Base-by-base conservation (phyloP, 352 stramenopile species). In the Phytopythium aichiense region DNA sequence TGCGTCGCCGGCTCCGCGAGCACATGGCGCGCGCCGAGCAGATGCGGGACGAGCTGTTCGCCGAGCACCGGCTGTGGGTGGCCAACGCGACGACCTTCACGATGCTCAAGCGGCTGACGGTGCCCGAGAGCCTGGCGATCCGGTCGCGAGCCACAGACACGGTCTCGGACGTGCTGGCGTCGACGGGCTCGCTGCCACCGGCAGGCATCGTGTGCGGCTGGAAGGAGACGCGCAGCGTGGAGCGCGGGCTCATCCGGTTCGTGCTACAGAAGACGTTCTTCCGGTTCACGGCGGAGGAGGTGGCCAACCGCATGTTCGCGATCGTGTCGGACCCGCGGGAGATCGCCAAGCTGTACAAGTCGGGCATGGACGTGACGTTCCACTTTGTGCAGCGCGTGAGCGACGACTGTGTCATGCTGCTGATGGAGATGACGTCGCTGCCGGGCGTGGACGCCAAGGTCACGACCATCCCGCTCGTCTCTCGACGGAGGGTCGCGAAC, bases 371-470 rank as follows among this genome's bases (percentile, higher is more conserved):
- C 37, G 31, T 42, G 18, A 7, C 30, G 9, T 46, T 57, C 22
- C 48, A 43, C 35, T 37, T 64, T 11, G 58, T 58, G 16, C 58
- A 64, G 38, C 33, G 46, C 7, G 38, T 64, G 15, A 53, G 51
- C 48, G 58, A 64, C 18, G 48, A 64, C 58, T 57, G 51, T 49
- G 28, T 64, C 35, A 42, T 64, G 33, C 42, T 64, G 30, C 51
- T 58, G n/a, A 52, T 50, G 58, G 58, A 64, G 37, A 53, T 58
- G 33, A 15, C 30, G 20, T 20, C 33, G 13, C 50, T 58, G 33
- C 33, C 49, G 18, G 50, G 51, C 33, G 16, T 30, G 35, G 58
- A 51, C 49, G 50, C 28, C 35, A 28, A 49, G 22, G 31, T 58
- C 18, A 51, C 42, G 11, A 46, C 49, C n/a, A 33, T 58, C 15